These are phyloP conservation scores for Aspergillus unguis DNA, from an alignment of 2,329 filamentous ascomycete species.

Conservation along the genomic window DNA sequence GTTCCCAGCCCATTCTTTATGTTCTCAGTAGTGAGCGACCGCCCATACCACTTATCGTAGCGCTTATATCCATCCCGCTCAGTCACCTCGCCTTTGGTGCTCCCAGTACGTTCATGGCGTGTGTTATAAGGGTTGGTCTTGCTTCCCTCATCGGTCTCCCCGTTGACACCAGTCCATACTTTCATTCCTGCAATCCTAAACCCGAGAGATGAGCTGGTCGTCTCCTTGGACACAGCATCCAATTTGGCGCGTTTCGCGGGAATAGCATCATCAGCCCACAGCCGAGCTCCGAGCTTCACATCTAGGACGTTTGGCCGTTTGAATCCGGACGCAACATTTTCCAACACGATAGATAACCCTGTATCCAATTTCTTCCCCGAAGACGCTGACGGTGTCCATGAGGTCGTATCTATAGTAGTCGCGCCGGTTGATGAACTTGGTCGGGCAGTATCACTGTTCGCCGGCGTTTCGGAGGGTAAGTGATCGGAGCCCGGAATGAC, in stretches of 20 bases:
- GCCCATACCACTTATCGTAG: slow-evolving; percentile 66
- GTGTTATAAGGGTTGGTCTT: slow-evolving; percentile 35
- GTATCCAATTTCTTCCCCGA: slow-evolving; percentile 67
- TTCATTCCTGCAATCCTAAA: slow-evolving; percentile 66
- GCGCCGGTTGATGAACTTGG: slow-evolving; percentile 1
- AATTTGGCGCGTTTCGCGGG: slow-evolving; percentile 57
- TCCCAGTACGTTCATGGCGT: slow-evolving; percentile 47
- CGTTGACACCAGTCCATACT: slow-evolving; percentile 48
- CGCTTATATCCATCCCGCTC: slow-evolving; percentile 54
- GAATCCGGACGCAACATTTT: slow-evolving; percentile 80
- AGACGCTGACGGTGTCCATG: slow-evolving; percentile 49
- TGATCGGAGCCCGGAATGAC: slow-evolving; percentile 25
- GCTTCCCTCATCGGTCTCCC: slow-evolving; percentile 29
- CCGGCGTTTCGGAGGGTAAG: slow-evolving; percentile 19
- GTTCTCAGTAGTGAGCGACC: slow-evolving; percentile 54
- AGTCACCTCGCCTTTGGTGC: slow-evolving; percentile 42
- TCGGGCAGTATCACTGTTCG: slow-evolving; percentile 14
- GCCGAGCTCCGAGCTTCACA: slow-evolving; percentile 78
- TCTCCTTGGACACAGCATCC: slow-evolving; percentile 57
- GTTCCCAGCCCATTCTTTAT: slow-evolving; percentile 57
- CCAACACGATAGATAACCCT: slow-evolving; percentile 75
- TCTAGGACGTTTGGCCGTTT: slow-evolving; percentile 85
- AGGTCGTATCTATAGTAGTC: slow-evolving; percentile 24
- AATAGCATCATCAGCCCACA: slow-evolving; percentile 74
- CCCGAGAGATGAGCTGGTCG: slow-evolving; percentile 58